A percentile compares a stretch with the other conserved stretches of the same genome.
These are phyloP conservation scores for Acanthochlamys bracteata DNA, from an alignment of 106 monocot genomes.

Conservation along the genomic window DNA sequence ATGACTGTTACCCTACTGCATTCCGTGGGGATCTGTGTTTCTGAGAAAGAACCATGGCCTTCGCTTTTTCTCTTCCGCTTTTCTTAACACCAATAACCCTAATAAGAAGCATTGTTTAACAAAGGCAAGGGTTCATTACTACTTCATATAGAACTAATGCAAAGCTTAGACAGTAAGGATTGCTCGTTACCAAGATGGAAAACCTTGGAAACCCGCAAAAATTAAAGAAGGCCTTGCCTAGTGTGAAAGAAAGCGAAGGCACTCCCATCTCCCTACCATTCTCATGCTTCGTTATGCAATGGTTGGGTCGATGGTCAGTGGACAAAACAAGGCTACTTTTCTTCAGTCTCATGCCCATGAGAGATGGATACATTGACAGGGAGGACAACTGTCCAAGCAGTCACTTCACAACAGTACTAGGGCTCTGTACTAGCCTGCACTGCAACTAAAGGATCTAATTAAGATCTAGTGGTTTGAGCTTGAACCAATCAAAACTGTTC, in stretches of 20 bases:
- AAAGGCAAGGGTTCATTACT: neutral
- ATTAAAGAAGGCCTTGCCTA: constrained; percentile 10
- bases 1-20: constrained; percentile 23
- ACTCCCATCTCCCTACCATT: constrained; percentile 5
- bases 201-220: neutral
- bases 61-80: constrained; percentile 19
- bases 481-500: neutral
- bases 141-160: neutral
- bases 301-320: constrained; percentile 9
- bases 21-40: constrained; percentile 86
- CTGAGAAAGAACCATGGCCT: constrained; percentile 50
- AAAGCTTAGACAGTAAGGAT: neutral
- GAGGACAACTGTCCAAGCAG: constrained; percentile 47
- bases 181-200: neutral
- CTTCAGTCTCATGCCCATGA: constrained; percentile 20
- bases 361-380: constrained; percentile 27
- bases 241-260: neutral
- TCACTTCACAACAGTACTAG: constrained; percentile 43
- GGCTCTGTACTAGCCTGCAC: constrained; percentile 13
- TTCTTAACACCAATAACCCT: constrained; percentile 17
- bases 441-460: constrained; percentile 16
- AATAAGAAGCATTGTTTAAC: constrained; percentile 1
- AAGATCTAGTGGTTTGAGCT: constrained; percentile 13
- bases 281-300: neutral
- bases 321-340: constrained; percentile 19